A percentile compares a stretch with the other conserved stretches of the same genome.
These are phyloP conservation scores for Macadamia integrifolia DNA, from an alignment of 164 flowering plant genomes.

Conservation along the genomic window DNA sequence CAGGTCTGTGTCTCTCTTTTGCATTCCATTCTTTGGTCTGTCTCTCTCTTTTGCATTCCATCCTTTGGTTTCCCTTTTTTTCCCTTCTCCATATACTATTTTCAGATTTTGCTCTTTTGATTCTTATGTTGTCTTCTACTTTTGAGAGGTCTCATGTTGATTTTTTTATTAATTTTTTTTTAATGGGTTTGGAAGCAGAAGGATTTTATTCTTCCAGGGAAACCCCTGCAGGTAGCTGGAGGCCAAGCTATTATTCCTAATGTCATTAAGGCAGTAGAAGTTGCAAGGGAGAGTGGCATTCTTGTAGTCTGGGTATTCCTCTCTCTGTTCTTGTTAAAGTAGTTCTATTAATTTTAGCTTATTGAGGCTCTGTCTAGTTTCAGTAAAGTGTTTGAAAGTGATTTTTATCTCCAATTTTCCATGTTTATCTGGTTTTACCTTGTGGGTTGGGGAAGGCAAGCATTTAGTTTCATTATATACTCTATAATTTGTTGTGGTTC, in stretches of 20 bases:
- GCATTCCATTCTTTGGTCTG: neutral
- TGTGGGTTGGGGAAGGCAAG: too few species aligned
- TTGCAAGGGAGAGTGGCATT: conserved; percentile 59
- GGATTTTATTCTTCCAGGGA: conserved; percentile 58
- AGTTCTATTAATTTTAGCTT: too few species aligned
- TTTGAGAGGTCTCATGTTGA: neutral
- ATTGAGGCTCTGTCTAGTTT: too few species aligned
- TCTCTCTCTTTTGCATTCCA: neutral
- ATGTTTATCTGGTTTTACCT: too few species aligned
- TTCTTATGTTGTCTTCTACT: neutral
- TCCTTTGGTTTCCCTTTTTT: neutral
- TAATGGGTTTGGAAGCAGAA: conserved; percentile 36
- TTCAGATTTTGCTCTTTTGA: too few species aligned
- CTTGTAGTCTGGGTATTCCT: conserved; percentile 65
- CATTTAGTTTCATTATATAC: too few species aligned
- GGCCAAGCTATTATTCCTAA: conserved; percentile 67
- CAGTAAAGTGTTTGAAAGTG: too few species aligned
- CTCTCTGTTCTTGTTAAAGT: neutral
- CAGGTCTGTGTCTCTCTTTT: conserved; percentile 39
- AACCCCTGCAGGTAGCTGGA: conserved; percentile 43
- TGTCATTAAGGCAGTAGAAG: conserved; percentile 59
- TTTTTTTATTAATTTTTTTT: too few species aligned
- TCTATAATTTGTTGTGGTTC: too few species aligned
- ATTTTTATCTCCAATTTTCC: too few species aligned
- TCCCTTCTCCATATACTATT: too few species aligned